These are phyloP conservation scores for Paraconiothyrium brasiliense DNA, from an alignment of 2,329 filamentous ascomycete genomes.

Conservation along the genomic window DNA sequence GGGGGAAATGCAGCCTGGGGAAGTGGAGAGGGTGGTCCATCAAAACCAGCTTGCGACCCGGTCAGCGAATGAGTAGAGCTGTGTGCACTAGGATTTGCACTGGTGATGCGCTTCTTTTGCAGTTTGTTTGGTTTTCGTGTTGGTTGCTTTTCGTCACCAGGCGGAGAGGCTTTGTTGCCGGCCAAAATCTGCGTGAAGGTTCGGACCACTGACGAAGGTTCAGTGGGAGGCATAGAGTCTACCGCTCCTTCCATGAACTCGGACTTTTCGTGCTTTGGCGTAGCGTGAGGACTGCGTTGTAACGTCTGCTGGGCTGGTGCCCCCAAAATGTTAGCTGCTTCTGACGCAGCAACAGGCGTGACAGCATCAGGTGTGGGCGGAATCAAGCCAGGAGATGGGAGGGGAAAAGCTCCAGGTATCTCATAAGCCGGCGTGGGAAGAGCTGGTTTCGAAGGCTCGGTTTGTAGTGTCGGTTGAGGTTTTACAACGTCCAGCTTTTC, in stretches of 20 bases:
- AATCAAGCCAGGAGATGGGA: conserved; percentile 56
- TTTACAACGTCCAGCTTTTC: conserved; percentile 38
- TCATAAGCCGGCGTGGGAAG: conserved; percentile 40
- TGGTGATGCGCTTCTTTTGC: conserved; percentile 82
- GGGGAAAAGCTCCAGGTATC: conserved; percentile 70
- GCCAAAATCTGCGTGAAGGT: conserved; percentile 51
- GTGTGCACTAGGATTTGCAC: conserved; percentile 85
- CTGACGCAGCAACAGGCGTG: conserved; percentile 40
- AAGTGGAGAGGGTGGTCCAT: conserved; percentile 42
- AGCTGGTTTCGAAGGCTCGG: conserved; percentile 33
- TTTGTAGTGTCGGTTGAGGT: conserved; percentile 22
- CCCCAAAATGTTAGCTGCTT: conserved; percentile 32
- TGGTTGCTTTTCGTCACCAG: conserved; percentile 68
- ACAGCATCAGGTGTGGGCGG: conserved; percentile 51
- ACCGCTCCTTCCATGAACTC: conserved; percentile 46
- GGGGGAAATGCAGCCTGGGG: conserved; percentile 40
- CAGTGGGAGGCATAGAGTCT: conserved; percentile 35
- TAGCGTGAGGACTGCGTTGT: conserved; percentile 34
- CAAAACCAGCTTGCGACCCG: conserved; percentile 38
- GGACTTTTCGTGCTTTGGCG: conserved; percentile 43
- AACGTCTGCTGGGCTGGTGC: conserved; percentile 28
- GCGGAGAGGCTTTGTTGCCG: conserved; percentile 64
- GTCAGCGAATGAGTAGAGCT: conserved; percentile 85
- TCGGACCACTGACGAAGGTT: conserved; percentile 39
- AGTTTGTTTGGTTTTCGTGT: conserved; percentile 84